Conservation (phyloP, 2,329 filamentous ascomycete species). For the Tetracladium maxilliforme region DNA sequence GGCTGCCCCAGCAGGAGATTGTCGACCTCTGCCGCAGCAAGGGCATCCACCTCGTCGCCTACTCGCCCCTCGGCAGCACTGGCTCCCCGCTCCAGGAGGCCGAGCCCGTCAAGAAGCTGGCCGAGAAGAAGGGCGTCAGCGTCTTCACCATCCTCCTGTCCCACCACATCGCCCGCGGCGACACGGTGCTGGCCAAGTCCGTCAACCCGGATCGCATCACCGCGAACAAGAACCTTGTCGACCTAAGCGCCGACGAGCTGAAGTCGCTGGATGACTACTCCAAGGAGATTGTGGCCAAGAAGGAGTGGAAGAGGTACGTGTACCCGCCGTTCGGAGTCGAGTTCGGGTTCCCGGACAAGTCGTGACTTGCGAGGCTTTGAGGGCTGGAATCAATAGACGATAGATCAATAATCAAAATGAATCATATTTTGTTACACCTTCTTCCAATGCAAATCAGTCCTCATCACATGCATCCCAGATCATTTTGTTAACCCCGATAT, state of each 20-base stretch:
- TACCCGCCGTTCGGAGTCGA: constrained; percentile 55
- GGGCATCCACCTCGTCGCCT: constrained; percentile 59
- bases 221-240: constrained; percentile 52
- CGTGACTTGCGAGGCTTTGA: no score
- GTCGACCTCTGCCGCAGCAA: constrained; percentile 53
- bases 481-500: no score
- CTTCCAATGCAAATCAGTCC: no score
- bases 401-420: no score
- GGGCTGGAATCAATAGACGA: no score
- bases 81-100: constrained; percentile 49
- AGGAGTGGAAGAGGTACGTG: constrained; percentile 43
- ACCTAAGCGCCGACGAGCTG: constrained; percentile 49
- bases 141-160: constrained; percentile 53
- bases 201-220: constrained; percentile 54
- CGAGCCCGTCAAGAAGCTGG: constrained; percentile 45
- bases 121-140: constrained; percentile 45
- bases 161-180: constrained; percentile 56
- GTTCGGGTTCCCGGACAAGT: constrained; percentile 54
- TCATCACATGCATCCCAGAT: no score
- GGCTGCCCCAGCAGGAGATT: constrained; percentile 55
- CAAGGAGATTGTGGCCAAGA: constrained; percentile 22
- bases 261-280: constrained; percentile 40
- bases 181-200: constrained; percentile 60
- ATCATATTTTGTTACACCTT: no score
- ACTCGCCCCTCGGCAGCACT: constrained; percentile 51